phyloP scores from a whole-genome alignment of 768 basidiomycete species.

The Tylopilus vinaceipallidus region DNA sequence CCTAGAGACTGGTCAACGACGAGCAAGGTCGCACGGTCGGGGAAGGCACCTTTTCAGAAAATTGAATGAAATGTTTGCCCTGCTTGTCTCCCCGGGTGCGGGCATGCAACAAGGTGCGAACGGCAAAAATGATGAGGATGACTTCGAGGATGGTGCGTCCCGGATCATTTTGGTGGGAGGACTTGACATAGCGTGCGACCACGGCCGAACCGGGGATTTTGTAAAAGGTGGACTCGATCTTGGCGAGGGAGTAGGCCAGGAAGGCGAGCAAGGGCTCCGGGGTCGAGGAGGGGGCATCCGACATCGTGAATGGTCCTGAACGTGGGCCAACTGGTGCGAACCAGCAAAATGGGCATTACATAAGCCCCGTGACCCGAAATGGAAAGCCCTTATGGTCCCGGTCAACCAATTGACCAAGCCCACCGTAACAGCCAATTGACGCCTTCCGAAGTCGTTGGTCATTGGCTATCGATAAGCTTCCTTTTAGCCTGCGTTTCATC shows the following conservation, averaged over 20 bases:
- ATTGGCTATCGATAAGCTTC: too few relatives aligned
- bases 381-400: too few relatives aligned
- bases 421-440: too few relatives aligned
- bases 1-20: slow-evolving; percentile 45
- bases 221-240: slow-evolving; percentile 65
- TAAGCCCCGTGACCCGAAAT: neutral
- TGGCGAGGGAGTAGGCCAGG: slow-evolving; percentile 58
- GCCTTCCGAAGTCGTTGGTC: too few relatives aligned
- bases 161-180: slow-evolving; percentile 95
- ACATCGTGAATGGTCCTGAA: slow-evolving; percentile 31
- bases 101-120: slow-evolving; percentile 87
- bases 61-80: slow-evolving; percentile 86
- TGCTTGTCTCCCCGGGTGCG: slow-evolving; percentile 83
- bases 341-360: slow-evolving; percentile 7
- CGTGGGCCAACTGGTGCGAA: neutral
- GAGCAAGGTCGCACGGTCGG: neutral
- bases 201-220: slow-evolving; percentile 80
- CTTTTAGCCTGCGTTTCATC: too few relatives aligned
- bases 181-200: slow-evolving; percentile 86
- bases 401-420: too few relatives aligned
- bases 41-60: slow-evolving; percentile 78
- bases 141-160: slow-evolving; percentile 88
- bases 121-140: slow-evolving; percentile 82
- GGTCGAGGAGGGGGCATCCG: slow-evolving; percentile 31
- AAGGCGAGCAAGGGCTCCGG: slow-evolving; percentile 61